Evolutionary conservation across 352 stramenopile species (phyloP).

Genomic region (Phytophthora tubulina): DNA sequence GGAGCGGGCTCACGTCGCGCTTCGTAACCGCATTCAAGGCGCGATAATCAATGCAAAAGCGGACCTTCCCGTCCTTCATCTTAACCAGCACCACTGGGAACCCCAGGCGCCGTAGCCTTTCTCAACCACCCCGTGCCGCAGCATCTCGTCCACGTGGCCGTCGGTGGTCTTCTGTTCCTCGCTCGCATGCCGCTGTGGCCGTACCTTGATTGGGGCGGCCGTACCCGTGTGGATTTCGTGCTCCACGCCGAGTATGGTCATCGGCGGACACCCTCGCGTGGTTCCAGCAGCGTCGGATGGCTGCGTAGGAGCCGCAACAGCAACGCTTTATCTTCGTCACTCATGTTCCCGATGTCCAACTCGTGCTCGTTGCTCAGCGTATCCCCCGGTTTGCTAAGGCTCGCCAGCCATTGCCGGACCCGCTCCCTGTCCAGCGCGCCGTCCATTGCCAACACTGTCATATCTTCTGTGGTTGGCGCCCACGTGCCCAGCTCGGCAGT

Average conservation of each 20-base stretch:
- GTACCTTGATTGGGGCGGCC: too few relatives aligned
- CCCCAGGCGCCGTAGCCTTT: slow-evolving; percentile 27
- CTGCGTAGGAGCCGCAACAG: too few relatives aligned
- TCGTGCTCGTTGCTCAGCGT: slow-evolving; percentile 14
- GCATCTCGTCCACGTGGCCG: slow-evolving; percentile 29
- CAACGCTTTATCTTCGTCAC: too few relatives aligned
- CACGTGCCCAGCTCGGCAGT: slow-evolving; percentile 11
- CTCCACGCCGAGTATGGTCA: too few relatives aligned
- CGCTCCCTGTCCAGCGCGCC: neutral
- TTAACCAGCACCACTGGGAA: slow-evolving; percentile 34
- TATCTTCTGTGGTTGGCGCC: neutral
- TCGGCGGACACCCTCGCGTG: too few relatives aligned
- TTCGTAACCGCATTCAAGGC: slow-evolving; percentile 31
- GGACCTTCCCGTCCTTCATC: slow-evolving; percentile 37
- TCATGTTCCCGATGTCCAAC: slow-evolving; percentile 6
- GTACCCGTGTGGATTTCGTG: too few relatives aligned
- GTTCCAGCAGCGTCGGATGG: too few relatives aligned
- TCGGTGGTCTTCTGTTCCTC: slow-evolving; percentile 28
- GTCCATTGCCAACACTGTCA: neutral
- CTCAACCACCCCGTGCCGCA: slow-evolving; percentile 27
- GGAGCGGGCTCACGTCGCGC: too few relatives aligned
- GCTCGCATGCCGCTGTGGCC: too few relatives aligned
- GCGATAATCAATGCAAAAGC: slow-evolving; percentile 41
- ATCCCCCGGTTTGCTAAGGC: neutral
- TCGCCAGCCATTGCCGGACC: neutral